Percentiles rank a stretch among this genome's conserved stretches.
phyloP scores from a whole-genome alignment of 148 eudicot species.

The Rheum nobile region DNA sequence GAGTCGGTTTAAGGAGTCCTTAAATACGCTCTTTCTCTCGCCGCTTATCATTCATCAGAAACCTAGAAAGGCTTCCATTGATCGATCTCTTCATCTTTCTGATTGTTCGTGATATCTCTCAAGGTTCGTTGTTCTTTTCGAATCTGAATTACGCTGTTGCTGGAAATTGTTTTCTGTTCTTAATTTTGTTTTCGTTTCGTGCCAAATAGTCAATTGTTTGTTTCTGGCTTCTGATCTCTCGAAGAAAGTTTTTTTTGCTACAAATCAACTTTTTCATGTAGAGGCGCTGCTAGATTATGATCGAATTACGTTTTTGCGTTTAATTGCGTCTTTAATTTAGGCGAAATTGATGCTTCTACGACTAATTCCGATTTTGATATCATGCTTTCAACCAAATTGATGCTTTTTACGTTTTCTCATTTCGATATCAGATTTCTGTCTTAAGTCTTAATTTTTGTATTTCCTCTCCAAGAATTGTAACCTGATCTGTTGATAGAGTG shows the following conservation, averaged over 20 bases:
- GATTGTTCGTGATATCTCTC: background rate
- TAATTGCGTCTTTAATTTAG: too few relatives aligned
- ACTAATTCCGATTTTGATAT: background rate
- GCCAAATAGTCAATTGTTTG: background rate
- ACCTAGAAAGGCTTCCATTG: background rate
- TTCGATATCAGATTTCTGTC: too few relatives aligned
- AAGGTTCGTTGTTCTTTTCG: background rate
- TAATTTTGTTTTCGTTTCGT: background rate
- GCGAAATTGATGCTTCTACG: too few relatives aligned
- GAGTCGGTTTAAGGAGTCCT: background rate
- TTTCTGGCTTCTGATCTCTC: background rate
- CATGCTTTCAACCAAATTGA: background rate
- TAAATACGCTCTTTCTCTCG: background rate
- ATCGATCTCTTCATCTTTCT: background rate
- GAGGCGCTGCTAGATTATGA: background rate
- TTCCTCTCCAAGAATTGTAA: background rate
- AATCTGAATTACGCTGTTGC: too few relatives aligned
- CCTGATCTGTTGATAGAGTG: background rate
- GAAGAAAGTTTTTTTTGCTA: background rate
- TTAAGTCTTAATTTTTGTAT: background rate
- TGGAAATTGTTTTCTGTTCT: too few relatives aligned
- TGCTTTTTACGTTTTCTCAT: too few relatives aligned
- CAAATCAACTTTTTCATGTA: background rate
- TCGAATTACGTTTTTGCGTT: background rate
- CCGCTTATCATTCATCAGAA: background rate